These are phyloP conservation scores for Rosellinia necatrix DNA, from an alignment of 2,329 filamentous ascomycete species.

Conservation along the genomic window DNA sequence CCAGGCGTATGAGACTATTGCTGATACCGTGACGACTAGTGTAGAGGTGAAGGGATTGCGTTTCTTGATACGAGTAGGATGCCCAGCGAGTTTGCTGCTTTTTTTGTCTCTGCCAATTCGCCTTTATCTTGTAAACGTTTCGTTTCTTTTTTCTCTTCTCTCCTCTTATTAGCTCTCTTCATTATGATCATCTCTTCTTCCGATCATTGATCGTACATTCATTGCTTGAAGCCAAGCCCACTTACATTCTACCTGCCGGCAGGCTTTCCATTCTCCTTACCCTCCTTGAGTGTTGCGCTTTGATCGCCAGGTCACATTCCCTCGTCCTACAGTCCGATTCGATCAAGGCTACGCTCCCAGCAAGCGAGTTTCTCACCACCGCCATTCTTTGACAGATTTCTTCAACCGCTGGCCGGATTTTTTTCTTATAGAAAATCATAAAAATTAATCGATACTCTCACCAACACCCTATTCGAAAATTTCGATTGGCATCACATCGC, in stretches of 20 bases:
- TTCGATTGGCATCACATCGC: too few species aligned
- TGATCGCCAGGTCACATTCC: conserved; percentile 13
- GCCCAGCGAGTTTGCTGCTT: conserved; percentile 25
- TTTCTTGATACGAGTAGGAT: neutral
- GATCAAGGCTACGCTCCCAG: conserved; percentile 14
- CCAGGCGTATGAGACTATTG: conserved; percentile 7
- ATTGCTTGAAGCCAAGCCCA: conserved; percentile 35
- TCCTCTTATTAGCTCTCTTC: conserved; percentile 21
- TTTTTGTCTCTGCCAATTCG: conserved; percentile 10
- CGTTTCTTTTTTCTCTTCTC: conserved; percentile 27
- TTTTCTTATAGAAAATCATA: neutral
- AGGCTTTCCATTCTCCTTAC: conserved; percentile 36
- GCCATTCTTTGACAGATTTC: conserved; percentile 29
- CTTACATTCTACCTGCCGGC: conserved; percentile 41
- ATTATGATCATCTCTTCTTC: conserved; percentile 29
- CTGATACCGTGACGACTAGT: neutral
- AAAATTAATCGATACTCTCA: conserved; percentile 6
- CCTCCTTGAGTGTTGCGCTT: conserved; percentile 28
- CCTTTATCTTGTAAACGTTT: conserved; percentile 23
- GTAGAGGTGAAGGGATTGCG: conserved; percentile 1
- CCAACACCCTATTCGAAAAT: too few species aligned
- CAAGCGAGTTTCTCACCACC: neutral
- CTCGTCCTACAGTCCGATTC: conserved; percentile 26
- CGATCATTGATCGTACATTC: conserved; percentile 23
- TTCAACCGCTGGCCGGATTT: conserved; percentile 37